A percentile compares a stretch with the other conserved stretches of the same genome.
phyloP scores from a whole-genome alignment of 2,329 filamentous ascomycete species.

The Xylaria hypoxylon region DNA sequence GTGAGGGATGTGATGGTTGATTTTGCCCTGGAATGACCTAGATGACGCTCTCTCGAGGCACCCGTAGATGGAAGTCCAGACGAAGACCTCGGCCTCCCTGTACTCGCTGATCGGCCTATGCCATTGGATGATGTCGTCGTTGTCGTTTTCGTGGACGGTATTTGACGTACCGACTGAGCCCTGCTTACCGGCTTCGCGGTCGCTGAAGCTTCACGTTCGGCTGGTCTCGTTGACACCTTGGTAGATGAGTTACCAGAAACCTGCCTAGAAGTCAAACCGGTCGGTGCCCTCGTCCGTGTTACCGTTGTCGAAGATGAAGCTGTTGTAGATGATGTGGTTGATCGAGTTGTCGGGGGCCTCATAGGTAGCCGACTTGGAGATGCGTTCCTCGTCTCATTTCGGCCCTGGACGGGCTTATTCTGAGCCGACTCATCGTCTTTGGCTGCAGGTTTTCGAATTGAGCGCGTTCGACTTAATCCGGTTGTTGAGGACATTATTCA shows the following conservation, averaged over 20 bases:
- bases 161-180: slow-evolving; percentile 45
- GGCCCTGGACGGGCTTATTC: slow-evolving; percentile 37
- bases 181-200: slow-evolving; percentile 45
- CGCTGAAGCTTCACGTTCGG: slow-evolving; percentile 36
- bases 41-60: slow-evolving; percentile 34
- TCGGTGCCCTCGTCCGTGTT: slow-evolving; percentile 38
- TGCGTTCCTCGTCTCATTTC: slow-evolving; percentile 50
- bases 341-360: slow-evolving; percentile 55
- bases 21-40: slow-evolving; percentile 55
- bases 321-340: slow-evolving; percentile 39
- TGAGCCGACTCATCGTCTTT: slow-evolving; percentile 36
- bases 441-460: slow-evolving; percentile 58
- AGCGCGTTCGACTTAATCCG: slow-evolving; percentile 59
- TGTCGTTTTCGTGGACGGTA: slow-evolving; percentile 40
- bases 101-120: slow-evolving; percentile 33
- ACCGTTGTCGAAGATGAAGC: slow-evolving; percentile 33
- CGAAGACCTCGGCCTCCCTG: slow-evolving; percentile 44
- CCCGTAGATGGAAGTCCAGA: slow-evolving; percentile 36
- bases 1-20: slow-evolving; percentile 57
- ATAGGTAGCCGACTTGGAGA: slow-evolving; percentile 65
- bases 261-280: slow-evolving; percentile 39
- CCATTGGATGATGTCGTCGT: slow-evolving; percentile 39
- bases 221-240: slow-evolving; percentile 24
- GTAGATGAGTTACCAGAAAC: slow-evolving; percentile 37
- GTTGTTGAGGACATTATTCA: slow-evolving; percentile 56